Conservation (phyloP, 805 yeast species). For the Teunomyces atbi region DNA sequence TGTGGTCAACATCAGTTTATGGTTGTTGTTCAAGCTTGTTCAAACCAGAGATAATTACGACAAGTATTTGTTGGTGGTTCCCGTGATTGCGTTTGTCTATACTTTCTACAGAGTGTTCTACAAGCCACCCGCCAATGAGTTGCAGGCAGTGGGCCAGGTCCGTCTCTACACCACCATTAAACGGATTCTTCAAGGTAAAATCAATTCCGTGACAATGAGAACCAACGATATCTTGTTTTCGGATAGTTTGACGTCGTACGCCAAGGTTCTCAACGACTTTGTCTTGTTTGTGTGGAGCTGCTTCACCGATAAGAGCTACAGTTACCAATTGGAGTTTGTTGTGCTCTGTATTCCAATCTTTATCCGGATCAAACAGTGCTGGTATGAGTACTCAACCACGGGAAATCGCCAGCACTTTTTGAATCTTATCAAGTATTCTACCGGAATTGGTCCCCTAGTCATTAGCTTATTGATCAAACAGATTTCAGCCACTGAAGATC, state of each 20-base stretch:
- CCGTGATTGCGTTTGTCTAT: conserved; percentile 25
- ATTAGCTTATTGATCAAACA: conserved; percentile 26
- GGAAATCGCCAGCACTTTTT: conserved; percentile 55
- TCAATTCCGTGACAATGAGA: conserved; percentile 55
- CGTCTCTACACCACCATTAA: conserved; percentile 49
- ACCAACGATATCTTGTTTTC: conserved; percentile 80
- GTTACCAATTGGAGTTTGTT: conserved; percentile 28
- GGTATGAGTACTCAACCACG: conserved; percentile 59
- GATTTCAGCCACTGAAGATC: conserved; percentile 7
- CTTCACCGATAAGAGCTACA: conserved; percentile 23
- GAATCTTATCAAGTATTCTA: conserved; percentile 73
- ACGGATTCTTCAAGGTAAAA: conserved; percentile 57
- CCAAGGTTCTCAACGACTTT: conserved; percentile 73
- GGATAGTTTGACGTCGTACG: conserved; percentile 81
- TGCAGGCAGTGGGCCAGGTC: conserved; percentile 34
- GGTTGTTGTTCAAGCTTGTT: conserved; percentile 18
- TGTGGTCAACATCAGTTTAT: conserved; percentile 21
- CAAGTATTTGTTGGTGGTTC: conserved; percentile 18
- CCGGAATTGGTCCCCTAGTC: conserved; percentile 47
- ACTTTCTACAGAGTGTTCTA: conserved; percentile 28
- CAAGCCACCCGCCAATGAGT: conserved; percentile 22
- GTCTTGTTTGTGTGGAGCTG: conserved; percentile 50
- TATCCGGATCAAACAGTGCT: conserved; percentile 82
- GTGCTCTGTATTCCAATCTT: conserved; percentile 56
- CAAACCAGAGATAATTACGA: conserved; percentile 1